Evolutionary conservation across 768 basidiomycete species (phyloP).

Genomic region (Mycena galopus): DNA sequence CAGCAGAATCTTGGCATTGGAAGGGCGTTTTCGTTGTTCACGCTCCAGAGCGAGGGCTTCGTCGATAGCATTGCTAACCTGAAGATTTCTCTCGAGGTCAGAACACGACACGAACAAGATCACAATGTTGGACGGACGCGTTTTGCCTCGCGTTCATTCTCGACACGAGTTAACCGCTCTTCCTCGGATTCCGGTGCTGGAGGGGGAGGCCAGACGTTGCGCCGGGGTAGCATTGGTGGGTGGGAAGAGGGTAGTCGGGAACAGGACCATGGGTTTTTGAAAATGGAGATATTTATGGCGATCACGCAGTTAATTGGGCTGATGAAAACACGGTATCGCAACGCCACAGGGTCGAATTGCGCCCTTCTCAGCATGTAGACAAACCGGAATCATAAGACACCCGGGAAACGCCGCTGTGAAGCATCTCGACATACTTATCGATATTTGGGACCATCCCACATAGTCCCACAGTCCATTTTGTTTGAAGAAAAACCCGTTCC

Average conservation of each 20-base stretch:
- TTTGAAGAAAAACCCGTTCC: no score
- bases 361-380: neutral
- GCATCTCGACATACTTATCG: no score
- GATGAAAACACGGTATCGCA: conserved; percentile 27
- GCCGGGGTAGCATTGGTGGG: conserved; percentile 31
- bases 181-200: conserved; percentile 20
- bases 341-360: conserved; percentile 32
- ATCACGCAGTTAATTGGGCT: conserved; percentile 30
- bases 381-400: conserved; percentile 13
- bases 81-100: neutral
- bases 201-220: conserved; percentile 36
- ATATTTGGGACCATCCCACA: no score
- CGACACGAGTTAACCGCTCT: conserved; percentile 20
- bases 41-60: conserved; percentile 61
- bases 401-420: no score
- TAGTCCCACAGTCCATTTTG: no score
- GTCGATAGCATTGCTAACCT: conserved; percentile 67
- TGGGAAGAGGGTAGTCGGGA: conserved; percentile 8
- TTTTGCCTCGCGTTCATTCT: conserved; percentile 56
- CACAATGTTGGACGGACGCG: conserved; percentile 38
- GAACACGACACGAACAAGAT: neutral
- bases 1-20: conserved; percentile 65
- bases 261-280: conserved; percentile 3
- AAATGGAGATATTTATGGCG: conserved; percentile 34
- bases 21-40: conserved; percentile 54